phyloP scores from a whole-genome alignment of 164 flowering plant species.

The Stephania yunnanensis region DNA sequence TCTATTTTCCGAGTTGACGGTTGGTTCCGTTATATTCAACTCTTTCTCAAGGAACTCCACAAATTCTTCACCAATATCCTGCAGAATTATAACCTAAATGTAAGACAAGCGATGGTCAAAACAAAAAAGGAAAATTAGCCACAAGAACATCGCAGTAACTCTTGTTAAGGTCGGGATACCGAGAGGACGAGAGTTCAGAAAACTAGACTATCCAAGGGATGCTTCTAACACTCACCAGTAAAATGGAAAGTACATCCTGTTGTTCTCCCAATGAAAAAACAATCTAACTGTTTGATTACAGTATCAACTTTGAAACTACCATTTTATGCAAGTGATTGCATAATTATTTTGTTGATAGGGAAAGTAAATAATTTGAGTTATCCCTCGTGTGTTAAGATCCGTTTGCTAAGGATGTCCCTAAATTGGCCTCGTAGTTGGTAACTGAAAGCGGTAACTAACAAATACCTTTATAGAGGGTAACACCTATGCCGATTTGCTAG shows the following conservation, averaged over 20 bases:
- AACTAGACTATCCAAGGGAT: neutral
- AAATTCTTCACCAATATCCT: slow-evolving; percentile 97
- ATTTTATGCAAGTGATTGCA: neutral
- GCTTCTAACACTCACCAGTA: neutral
- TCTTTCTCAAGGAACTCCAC: slow-evolving; percentile 95
- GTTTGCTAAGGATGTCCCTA: neutral
- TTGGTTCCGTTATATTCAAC: slow-evolving; percentile 61
- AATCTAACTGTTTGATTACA: neutral
- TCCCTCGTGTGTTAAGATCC: neutral
- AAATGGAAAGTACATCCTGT: neutral
- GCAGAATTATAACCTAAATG: slow-evolving; percentile 11
- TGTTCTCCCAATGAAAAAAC: neutral
- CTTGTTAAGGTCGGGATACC: neutral
- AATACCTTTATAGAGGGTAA: too few relatives aligned
- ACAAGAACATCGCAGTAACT: neutral
- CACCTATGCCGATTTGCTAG: too few relatives aligned
- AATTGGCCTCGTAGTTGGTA: neutral
- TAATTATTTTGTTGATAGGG: neutral
- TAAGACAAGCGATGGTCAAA: neutral
- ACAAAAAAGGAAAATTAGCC: neutral
- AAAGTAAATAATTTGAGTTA: neutral
- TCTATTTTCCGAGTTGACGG: slow-evolving; percentile 17
- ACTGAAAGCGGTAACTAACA: neutral
- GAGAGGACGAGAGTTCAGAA: neutral
- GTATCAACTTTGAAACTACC: neutral